Conservation (phyloP, 2,329 filamentous ascomycete species). For the Phyllosticta citriasiana region DNA sequence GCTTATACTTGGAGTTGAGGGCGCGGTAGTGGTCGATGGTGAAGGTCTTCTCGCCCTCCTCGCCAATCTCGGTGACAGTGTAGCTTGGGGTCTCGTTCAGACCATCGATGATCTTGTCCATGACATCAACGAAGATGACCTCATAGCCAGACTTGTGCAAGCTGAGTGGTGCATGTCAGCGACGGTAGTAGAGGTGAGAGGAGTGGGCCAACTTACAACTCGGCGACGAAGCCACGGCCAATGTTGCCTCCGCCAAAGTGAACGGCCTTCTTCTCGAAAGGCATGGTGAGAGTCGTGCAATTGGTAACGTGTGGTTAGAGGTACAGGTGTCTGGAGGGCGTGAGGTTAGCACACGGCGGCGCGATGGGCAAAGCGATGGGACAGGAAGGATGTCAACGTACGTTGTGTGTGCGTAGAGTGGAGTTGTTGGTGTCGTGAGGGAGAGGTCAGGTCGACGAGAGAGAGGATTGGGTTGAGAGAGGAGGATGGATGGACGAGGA, state of each 20-base stretch:
- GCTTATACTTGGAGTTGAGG: slow-evolving; percentile 85
- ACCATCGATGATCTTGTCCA: slow-evolving; percentile 68
- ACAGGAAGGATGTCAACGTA: not conserved
- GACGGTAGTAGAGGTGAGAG: not conserved
- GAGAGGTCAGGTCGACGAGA: not conserved
- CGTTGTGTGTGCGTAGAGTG: not conserved
- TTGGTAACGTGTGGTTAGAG: not conserved
- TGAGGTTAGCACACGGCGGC: not conserved
- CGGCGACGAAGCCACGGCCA: slow-evolving; percentile 38
- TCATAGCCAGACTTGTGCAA: slow-evolving; percentile 92
- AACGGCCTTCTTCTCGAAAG: slow-evolving; percentile 38
- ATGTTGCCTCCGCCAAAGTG: slow-evolving; percentile 47
- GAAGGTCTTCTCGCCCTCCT: slow-evolving; percentile 69
- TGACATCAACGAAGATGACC: slow-evolving; percentile 92
- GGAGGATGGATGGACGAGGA: not conserved
- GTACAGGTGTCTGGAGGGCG: not conserved
- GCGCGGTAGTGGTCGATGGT: slow-evolving; percentile 92
- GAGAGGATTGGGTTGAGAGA: not conserved
- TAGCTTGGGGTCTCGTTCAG: slow-evolving; percentile 71
- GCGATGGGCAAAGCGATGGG: too few species aligned
- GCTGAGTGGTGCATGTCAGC: slow-evolving; percentile 40
- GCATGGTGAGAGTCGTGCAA: not conserved
- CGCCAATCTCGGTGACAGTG: slow-evolving; percentile 85
- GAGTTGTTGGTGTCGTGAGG: not conserved
- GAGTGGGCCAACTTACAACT: slow-evolving; percentile 14